Evolutionary conservation across 345 rosid species (phyloP), one percentile per base, ranked within the genome.

Genomic region (Citrus medica): DNA sequence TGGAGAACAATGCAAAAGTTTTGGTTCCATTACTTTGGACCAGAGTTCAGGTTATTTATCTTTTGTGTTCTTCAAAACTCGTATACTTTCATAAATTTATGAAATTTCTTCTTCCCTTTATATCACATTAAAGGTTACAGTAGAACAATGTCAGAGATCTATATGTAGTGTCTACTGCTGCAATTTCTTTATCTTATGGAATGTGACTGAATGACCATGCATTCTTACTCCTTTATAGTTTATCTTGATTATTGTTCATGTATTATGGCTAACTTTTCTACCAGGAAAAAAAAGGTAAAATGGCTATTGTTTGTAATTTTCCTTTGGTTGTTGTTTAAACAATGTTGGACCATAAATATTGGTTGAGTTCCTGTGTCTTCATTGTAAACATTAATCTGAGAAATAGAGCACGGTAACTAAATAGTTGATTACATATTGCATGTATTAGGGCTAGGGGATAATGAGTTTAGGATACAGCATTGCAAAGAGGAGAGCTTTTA

Each of bases 1-100:
- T 96, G 81, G 97, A 94, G 86, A 94, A 96, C 81, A 84, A 88
- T 81, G 98, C 99, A 60, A 93, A 90, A 88, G 98, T 91, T 81
- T 84, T 94, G 88, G 97, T 96, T 81, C 99, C 97, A 30, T 85
- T 96, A 72, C 93, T 90, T 72, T 96, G 99, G 99, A 90, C 90
- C 74, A 92, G 99, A 85, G 93, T 96, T 89, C 99, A 96, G 97
- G 99, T 93, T 79, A 42, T 81, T 74, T 64, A 59, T 64, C 76
- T 67, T 78, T 72, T 67, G n/a, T 59, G 70, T 64, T 55, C 64
- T 63, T 70, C n/a, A 27, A 65, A 40, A 27, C 25, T 56, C 46
- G 6, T 76, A 17, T 70, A 17, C 79, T 76, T 79, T 55, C 62
- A 67, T 76, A 35, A 64, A 60, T 56, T 71, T 67, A 60, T 69